Evolutionary conservation across 1,284 basidiomycete genomes (phyloP).

Genomic region (Somion occarium): DNA sequence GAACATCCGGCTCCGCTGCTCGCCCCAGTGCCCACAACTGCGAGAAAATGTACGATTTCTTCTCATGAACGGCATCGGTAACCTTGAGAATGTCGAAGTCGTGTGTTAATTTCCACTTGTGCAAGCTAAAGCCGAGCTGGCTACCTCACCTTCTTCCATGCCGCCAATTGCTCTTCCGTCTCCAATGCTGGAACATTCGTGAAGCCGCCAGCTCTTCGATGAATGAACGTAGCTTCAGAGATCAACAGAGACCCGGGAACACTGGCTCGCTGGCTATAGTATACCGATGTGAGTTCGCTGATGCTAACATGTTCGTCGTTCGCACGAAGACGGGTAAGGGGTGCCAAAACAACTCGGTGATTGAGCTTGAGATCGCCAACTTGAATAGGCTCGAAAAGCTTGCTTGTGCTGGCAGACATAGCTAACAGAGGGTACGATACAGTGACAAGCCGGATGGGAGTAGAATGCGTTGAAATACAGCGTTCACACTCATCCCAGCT

Average conservation of each 20-base stretch:
- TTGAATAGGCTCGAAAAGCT: slow-evolving; percentile 36
- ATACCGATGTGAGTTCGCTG: slow-evolving; percentile 26
- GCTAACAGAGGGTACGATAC: not conserved
- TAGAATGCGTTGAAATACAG: no score
- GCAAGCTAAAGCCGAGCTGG: not conserved
- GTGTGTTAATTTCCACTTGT: slow-evolving; percentile 1
- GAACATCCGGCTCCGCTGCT: slow-evolving; percentile 25
- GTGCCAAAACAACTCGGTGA: slow-evolving; percentile 41
- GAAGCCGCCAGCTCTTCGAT: slow-evolving; percentile 29
- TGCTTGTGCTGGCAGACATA: not conserved
- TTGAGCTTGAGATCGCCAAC: slow-evolving; percentile 33
- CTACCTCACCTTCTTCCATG: slow-evolving; percentile 35
- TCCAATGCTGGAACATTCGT: slow-evolving; percentile 35
- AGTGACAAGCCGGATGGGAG: no score
- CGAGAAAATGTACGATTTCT: slow-evolving; percentile 31
- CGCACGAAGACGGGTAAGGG: slow-evolving; percentile 34
- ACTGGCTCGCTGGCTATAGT: slow-evolving; percentile 39
- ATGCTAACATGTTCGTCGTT: slow-evolving; percentile 15
- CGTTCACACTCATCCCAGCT: no score
- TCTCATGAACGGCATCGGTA: slow-evolving; percentile 16
- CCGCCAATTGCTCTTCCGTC: slow-evolving; percentile 33
- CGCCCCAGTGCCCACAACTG: slow-evolving; percentile 46
- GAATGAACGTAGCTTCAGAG: slow-evolving; percentile 38
- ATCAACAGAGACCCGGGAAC: slow-evolving; percentile 40
- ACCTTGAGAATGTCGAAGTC: slow-evolving; percentile 10